These are phyloP conservation scores for Lodderomyces orthopsilosis DNA, from an alignment of 1,139 yeast species.

Conservation along the genomic window DNA sequence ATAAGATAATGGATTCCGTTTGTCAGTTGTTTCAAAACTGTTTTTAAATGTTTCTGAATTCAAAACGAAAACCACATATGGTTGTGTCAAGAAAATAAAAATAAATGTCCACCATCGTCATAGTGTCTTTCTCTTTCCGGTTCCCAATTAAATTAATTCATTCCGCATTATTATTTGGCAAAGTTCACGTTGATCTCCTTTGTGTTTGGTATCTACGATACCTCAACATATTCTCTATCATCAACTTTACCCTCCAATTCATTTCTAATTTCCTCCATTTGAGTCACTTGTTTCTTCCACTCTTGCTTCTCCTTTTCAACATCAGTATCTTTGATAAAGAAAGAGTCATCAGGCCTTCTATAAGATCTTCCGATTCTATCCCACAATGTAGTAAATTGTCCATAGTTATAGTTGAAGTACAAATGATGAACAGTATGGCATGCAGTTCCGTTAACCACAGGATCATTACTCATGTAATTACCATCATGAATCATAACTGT, in stretches of 20 bases:
- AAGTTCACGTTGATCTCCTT: no score
- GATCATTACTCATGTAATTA: constrained; percentile 88
- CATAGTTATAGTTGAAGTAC: constrained; percentile 95
- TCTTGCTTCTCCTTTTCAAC: constrained; percentile 49
- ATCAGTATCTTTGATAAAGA: constrained; percentile 66
- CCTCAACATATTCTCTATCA: constrained; percentile 42
- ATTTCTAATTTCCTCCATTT: constrained; percentile 78
- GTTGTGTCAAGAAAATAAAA: background rate
- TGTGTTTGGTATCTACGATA: no score
- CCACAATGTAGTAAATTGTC: constrained; percentile 97
- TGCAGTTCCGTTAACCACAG: constrained; percentile 94
- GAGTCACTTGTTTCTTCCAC: constrained; percentile 70
- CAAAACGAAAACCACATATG: background rate
- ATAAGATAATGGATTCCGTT: no score
- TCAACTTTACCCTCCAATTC: constrained; percentile 73
- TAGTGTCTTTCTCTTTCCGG: background rate
- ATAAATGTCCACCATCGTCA: background rate
- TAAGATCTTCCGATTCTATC: constrained; percentile 93
- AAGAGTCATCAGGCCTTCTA: constrained; percentile 84
- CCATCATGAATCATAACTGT: constrained; percentile 99
- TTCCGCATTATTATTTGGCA: background rate
- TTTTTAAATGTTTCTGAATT: background rate
- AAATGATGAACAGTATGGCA: constrained; percentile 96
- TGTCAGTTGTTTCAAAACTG: no score
- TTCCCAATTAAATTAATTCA: background rate